phyloP scores from a whole-genome alignment of 1,139 yeast genomes.

The Starmera stellimalicola region DNA sequence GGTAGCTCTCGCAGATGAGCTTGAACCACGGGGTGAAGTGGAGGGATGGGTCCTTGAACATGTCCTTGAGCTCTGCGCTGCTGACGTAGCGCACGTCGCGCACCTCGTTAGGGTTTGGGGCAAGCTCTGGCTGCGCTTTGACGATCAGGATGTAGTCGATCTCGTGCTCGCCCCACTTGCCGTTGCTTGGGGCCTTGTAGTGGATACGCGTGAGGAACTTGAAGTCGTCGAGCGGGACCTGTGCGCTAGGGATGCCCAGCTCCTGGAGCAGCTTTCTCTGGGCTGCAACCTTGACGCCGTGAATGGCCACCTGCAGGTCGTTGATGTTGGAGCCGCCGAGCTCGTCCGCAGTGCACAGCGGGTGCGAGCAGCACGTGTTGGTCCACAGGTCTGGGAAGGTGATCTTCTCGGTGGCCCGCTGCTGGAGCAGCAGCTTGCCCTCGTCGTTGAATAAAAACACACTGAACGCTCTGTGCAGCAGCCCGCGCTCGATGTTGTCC shows the following conservation, averaged over 20 bases:
- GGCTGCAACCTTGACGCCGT: constrained; percentile 83
- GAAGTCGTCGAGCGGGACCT: constrained; percentile 61
- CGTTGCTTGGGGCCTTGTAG: constrained; percentile 76
- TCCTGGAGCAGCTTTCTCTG: constrained; percentile 89
- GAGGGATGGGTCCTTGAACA: constrained; percentile 60
- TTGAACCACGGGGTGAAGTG: constrained; percentile 97
- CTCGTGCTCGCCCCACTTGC: constrained; percentile 97
- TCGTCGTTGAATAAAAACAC: constrained; percentile 81
- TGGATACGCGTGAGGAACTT: constrained; percentile 88
- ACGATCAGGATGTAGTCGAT: constrained; percentile 88
- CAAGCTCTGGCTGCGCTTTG: constrained; percentile 43
- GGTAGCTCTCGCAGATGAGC: constrained; percentile 81
- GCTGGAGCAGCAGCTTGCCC: constrained; percentile 74
- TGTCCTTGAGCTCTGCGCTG: constrained; percentile 51
- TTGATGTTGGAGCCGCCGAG: constrained; percentile 36
- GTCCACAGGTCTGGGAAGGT: constrained; percentile 98
- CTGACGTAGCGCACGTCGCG: constrained; percentile 71
- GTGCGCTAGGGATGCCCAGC: constrained; percentile 63
- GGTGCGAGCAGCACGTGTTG: constrained; percentile 97
- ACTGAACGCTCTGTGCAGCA: constrained; percentile 91
- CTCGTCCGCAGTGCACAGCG: constrained; percentile 75
- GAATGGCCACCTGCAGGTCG: constrained; percentile 46
- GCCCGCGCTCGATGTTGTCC: constrained; percentile 77
- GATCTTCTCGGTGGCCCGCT: constrained; percentile 92
- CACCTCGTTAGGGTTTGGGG: constrained; percentile 72